Base-by-base conservation (phyloP, 2,329 filamentous ascomycete species). In the Diaporthe longicolla region DNA sequence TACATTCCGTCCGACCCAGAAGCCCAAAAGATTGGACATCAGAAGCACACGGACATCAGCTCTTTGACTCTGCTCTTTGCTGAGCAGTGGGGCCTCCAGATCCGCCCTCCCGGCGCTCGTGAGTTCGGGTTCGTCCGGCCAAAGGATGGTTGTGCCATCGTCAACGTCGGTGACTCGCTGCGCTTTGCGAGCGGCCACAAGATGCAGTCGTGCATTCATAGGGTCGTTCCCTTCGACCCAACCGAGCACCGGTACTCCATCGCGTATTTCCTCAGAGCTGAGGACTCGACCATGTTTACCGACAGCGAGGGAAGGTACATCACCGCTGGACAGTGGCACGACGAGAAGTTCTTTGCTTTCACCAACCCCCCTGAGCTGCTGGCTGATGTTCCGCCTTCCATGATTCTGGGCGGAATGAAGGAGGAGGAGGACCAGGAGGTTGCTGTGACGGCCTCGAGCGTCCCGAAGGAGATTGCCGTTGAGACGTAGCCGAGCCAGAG, bases 161-260 rank as follows among this genome's bases (percentile, higher is more conserved):
- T 91, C 77, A 87, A 91, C 80, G 87, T 91, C 21, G 89, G 89
- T 74, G 89, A 91, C 83, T 89, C 87, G 35, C 84, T 91, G 76
- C 86, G 88, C 57, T 90, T 90, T 77, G 86, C 87, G 3, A 86
- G 84, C 73, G 87, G 85, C 57, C 85, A 87, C 81, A 87, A 84
- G 73, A 85, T 90, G 82, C 85, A 88, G 80, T 88, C 86, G 50
- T 89, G 87, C 83, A 88, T 90, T 79, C 89, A 90, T 83, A 84
- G 88, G 73, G 88, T 90, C 37, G 87, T 90, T 26, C 88, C 88
- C 0, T 85, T 86, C 75, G 80, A 88, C 81, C 83, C 84, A 29
- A 77, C 79, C 54, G 86, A 89, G 86, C 86, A 89, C 82, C 86
- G 89, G 73, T 90, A 90, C 84, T 89, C 86, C 13, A 88, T 90